phyloP scores from a whole-genome alignment of 2,329 filamentous ascomycete genomes.

The Xylariaceae sp. region DNA sequence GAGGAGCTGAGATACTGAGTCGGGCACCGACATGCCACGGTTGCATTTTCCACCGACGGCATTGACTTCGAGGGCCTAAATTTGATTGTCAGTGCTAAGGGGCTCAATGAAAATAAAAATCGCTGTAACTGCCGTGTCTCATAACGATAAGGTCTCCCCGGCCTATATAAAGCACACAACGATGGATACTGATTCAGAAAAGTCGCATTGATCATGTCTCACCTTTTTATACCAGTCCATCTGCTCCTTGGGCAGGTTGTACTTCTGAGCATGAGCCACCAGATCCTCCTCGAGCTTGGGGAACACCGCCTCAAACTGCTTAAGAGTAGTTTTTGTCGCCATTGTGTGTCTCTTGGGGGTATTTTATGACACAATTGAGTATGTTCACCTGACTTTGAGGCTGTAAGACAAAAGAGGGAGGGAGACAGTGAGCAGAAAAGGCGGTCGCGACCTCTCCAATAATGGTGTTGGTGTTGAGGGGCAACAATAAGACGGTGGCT shows the following conservation, averaged over 20 bases:
- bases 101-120: no score
- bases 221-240: conserved; percentile 85
- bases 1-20: conserved; percentile 79
- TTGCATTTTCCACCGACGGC: conserved; percentile 95
- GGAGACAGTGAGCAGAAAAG: no score
- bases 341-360: conserved; percentile 36
- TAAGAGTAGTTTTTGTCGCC: conserved; percentile 70
- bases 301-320: conserved; percentile 88
- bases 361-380: no score
- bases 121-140: no score
- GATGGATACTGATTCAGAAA: no score
- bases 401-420: no score
- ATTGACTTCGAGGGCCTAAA: conserved; percentile 77
- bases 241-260: conserved; percentile 78
- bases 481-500: conserved; percentile 8
- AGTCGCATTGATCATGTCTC: conserved; percentile 25
- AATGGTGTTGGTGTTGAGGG: conserved; percentile 14
- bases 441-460: no score
- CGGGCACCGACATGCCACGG: conserved; percentile 94
- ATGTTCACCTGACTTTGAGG: no score
- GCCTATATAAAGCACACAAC: no score
- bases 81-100: conserved; percentile 3
- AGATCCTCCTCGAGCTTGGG: conserved; percentile 81
- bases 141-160: no score
- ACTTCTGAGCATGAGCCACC: conserved; percentile 70